Evolutionary conservation across 306 rosid genomes (phyloP).

Genomic region (Chamaecrista fasciculata): DNA sequence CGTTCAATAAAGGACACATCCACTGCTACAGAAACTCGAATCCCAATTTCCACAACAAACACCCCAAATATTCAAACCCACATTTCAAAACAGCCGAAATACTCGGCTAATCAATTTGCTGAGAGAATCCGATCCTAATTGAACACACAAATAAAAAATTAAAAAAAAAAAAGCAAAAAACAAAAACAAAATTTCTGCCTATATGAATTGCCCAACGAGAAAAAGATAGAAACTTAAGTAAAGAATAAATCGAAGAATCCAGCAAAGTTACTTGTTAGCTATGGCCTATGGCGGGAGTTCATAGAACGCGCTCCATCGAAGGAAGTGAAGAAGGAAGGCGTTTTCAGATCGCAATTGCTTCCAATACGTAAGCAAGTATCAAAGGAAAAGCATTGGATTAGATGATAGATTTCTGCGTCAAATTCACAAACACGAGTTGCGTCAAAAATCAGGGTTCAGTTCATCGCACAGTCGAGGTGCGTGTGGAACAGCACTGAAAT

Average conservation of each 20-base stretch:
- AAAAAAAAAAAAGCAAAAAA: not conserved
- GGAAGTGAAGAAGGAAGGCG: not conserved
- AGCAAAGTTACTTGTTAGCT: conserved; percentile 2
- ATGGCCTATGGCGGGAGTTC: not conserved
- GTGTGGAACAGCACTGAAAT: not conserved
- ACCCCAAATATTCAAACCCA: not conserved
- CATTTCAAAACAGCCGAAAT: not conserved
- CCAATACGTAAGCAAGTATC: not conserved
- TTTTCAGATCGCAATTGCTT: not conserved
- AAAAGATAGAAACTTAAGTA: not conserved
- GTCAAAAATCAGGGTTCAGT: not conserved
- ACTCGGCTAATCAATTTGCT: not conserved
- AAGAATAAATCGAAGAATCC: not conserved
- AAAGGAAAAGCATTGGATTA: not conserved
- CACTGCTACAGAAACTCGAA: not conserved
- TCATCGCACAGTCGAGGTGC: not conserved
- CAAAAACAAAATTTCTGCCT: not conserved
- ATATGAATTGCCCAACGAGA: not conserved
- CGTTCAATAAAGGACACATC: not conserved
- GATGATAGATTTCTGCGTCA: not conserved
- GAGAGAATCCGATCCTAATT: not conserved
- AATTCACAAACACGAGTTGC: not conserved
- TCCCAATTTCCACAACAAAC: not conserved
- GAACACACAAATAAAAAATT: not conserved
- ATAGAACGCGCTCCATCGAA: not conserved